These are phyloP conservation scores for Coniella vitis DNA, from an alignment of 2,329 filamentous ascomycete genomes.

Conservation along the genomic window DNA sequence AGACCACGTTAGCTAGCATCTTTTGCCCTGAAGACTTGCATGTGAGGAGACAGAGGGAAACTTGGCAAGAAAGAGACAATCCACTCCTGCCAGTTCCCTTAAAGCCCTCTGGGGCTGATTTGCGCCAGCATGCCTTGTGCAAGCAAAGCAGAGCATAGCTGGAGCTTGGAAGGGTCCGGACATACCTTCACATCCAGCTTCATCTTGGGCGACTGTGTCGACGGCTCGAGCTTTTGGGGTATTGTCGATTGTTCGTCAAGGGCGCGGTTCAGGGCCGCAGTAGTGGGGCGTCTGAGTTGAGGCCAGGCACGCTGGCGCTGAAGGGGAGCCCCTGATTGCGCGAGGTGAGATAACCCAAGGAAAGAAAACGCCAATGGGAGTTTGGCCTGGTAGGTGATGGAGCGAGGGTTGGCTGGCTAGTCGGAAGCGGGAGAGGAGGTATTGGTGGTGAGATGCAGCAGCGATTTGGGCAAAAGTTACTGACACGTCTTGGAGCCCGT, in stretches of 20 bases:
- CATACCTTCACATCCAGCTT: conserved; percentile 21
- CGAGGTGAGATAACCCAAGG: background rate
- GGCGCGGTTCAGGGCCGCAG: conserved; percentile 1
- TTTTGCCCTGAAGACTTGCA: background rate
- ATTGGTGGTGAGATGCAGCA: conserved; percentile 3
- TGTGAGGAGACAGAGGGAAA: background rate
- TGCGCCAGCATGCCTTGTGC: background rate
- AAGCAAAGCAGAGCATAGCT: background rate
- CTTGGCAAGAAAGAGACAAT: background rate
- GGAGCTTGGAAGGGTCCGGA: background rate
- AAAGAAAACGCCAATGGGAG: background rate
- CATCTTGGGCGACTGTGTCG: conserved; percentile 20
- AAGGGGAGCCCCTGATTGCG: background rate
- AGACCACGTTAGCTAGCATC: conserved; percentile 26
- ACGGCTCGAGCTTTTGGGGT: background rate
- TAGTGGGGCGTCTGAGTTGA: conserved; percentile 8
- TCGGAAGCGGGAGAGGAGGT: background rate
- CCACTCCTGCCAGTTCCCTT: background rate
- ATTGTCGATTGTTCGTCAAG: background rate
- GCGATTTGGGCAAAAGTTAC: conserved; percentile 6
- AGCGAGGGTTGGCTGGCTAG: background rate
- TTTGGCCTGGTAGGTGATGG: background rate
- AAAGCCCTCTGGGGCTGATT: background rate
- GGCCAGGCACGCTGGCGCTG: conserved; percentile 11
- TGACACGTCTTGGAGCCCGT: conserved; percentile 8